phyloP scores from a whole-genome alignment of 2,329 filamentous ascomycete species.

The Sclerotinia spermophila region DNA sequence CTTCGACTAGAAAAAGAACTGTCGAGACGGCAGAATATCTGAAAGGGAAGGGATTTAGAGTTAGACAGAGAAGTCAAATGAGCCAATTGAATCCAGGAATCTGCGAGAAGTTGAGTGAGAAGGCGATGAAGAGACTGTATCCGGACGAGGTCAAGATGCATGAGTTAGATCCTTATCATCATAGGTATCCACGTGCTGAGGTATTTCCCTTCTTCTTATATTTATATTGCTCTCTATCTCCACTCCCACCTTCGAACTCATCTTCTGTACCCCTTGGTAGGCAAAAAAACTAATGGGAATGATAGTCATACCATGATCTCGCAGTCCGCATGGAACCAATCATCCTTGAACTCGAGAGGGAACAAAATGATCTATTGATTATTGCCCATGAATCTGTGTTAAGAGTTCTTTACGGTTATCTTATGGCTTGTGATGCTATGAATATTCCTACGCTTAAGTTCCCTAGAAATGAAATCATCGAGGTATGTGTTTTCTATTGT shows the following conservation, averaged over 20 bases:
- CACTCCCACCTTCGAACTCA: neutral
- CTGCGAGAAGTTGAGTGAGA: slow-evolving; percentile 88
- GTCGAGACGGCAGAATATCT: slow-evolving; percentile 85
- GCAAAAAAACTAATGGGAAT: neutral
- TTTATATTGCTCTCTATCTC: neutral
- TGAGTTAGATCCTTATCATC: slow-evolving; percentile 91
- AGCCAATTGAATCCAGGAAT: slow-evolving; percentile 96
- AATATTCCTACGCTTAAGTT: slow-evolving; percentile 93
- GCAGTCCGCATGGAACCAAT: slow-evolving; percentile 97
- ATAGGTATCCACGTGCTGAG: slow-evolving; percentile 91
- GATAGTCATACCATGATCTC: slow-evolving; percentile 91
- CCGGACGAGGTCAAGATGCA: slow-evolving; percentile 92
- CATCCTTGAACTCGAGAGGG: slow-evolving; percentile 92
- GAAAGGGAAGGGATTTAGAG: slow-evolving; percentile 74
- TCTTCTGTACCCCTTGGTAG: neutral
- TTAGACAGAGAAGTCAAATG: slow-evolving; percentile 91
- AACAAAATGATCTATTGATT: slow-evolving; percentile 96
- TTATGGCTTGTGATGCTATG: slow-evolving; percentile 96
- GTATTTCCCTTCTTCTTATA: slow-evolving; percentile 44
- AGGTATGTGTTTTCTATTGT: slow-evolving; percentile 48
- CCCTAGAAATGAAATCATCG: slow-evolving; percentile 94
- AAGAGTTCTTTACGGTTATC: slow-evolving; percentile 90
- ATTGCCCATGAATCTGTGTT: slow-evolving; percentile 98
- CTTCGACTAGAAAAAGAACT: slow-evolving; percentile 83
- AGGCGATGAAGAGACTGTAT: slow-evolving; percentile 73